Evolutionary conservation across 2,329 filamentous ascomycete species (phyloP), one percentile per base, ranked within the genome.

Genomic region (Nigrograna mackinnonii): DNA sequence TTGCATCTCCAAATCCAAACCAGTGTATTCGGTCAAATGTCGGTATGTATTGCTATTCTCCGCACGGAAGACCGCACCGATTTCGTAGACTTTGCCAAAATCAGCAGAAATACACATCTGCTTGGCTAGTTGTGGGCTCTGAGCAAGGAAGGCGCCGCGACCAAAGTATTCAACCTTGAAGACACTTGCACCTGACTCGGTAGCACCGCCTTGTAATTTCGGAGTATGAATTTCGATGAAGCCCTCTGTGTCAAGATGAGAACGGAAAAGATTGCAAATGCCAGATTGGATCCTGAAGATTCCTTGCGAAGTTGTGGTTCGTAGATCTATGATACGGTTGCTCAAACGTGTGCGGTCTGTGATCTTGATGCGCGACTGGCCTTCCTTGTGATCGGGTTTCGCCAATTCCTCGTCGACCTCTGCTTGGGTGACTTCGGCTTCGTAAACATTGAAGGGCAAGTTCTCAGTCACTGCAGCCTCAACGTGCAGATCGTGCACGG

Each of bases 1-100:
- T 3, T 85, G 80, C 92, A 96, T 96, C 64, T 96, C 91, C 14
- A 96, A 69, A 77, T 96, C 91, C 21, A 96, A 77, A 41, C 91
- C 91, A 4, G 91, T 96, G 66, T 95, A 96, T 67, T 96, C 91
- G 0, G 91, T 96, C 76, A 96, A 77, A 66, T 96, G 91, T 26
- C 91, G 85, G 61, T 96, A 91, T 0, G 91, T 96, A 68, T 96
- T 96, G 62, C 89, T 95, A 73, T 96, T 95, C 66, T 96, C 91
- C 1, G 91, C 91, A 54, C 91, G 84, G 78, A 96, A 96, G 5
- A 96, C 91, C 2, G 89, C 85, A 13, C 89, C 89, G 51, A 94
- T 85, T 65, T 96, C 91, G 60, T 92, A 96, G 5, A 96, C 91
- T 37, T 85, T 84, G 43, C 86, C 86, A 63, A 96, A 94, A 64